Conservation (phyloP, 495 filamentous ascomycete genomes). For the Podospora anserina region DNA sequence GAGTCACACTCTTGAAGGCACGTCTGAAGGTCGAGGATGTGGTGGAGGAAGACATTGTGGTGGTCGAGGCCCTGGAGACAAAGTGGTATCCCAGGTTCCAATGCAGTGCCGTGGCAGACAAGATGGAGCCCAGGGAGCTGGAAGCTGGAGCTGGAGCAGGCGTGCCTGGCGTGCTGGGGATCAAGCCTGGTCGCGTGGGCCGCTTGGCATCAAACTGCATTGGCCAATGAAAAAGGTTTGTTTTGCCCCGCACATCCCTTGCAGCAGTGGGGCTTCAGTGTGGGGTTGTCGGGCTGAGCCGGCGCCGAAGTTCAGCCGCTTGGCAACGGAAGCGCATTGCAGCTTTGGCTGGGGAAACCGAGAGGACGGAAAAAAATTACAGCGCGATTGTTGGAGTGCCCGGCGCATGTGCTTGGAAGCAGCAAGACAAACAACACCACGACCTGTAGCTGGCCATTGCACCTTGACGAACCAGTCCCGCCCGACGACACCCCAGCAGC, state of each 20-base stretch:
- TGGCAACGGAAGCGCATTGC: neutral
- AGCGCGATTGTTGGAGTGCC: neutral
- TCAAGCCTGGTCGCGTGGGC: neutral
- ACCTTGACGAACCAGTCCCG: neutral
- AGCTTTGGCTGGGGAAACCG: neutral
- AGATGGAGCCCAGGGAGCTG: neutral
- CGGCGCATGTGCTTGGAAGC: neutral
- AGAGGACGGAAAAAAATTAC: conserved; percentile 2
- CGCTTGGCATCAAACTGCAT: neutral
- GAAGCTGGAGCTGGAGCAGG: neutral
- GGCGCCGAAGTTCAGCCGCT: conserved; percentile 6
- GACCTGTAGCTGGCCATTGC: neutral
- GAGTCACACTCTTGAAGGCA: conserved; percentile 14
- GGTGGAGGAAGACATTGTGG: conserved; percentile 21
- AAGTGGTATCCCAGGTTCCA: neutral
- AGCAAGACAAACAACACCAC: neutral
- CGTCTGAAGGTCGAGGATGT: conserved; percentile 11
- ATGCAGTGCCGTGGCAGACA: neutral
- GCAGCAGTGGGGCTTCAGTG: neutral
- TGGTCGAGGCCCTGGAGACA: neutral
- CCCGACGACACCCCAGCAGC: neutral
- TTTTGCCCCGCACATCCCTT: neutral
- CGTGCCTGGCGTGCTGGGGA: neutral
- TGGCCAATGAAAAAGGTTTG: neutral
- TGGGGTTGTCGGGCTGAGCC: neutral